A percentile compares a stretch with the other conserved stretches of the same genome.
Conservation (phyloP, 148 eudicot genomes). For the Camellia sinensis region DNA sequence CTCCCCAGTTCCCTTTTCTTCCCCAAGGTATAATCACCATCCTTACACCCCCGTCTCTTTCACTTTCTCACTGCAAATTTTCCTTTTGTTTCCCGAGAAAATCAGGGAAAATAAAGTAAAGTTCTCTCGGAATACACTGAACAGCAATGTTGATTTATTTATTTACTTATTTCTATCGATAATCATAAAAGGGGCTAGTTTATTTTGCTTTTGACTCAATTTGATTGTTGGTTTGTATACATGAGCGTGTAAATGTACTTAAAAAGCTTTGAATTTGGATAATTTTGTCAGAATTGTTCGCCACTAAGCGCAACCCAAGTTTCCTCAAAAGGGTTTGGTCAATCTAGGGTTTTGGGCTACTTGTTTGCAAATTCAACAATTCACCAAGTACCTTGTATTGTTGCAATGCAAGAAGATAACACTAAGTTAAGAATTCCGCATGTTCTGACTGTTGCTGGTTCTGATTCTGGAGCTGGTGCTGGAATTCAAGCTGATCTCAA, state of each 20-base stretch:
- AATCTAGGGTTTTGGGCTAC: slow-evolving; percentile 9
- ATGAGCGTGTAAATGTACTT: not conserved
- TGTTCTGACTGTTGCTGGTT: slow-evolving; percentile 86
- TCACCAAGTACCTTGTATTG: not conserved
- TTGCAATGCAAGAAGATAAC: slow-evolving; percentile 30
- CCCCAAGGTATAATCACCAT: slow-evolving; percentile 4
- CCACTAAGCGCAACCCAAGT: slow-evolving; percentile 5
- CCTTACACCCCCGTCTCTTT: not conserved
- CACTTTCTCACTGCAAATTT: not conserved
- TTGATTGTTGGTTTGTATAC: not conserved
- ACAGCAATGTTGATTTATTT: no score
- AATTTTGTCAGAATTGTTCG: slow-evolving; percentile 8
- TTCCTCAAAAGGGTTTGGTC: slow-evolving; percentile 6
- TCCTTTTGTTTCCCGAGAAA: not conserved
- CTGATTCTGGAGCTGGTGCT: slow-evolving; percentile 95
- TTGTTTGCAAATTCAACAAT: not conserved
- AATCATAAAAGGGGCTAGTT: not conserved
- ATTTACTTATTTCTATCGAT: no score
- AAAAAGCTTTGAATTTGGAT: not conserved
- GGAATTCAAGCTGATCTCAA: slow-evolving; percentile 93
- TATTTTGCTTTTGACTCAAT: not conserved
- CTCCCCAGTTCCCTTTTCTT: not conserved
- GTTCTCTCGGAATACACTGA: not conserved
- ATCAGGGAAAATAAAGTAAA: not conserved
- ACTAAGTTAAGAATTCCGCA: slow-evolving; percentile 49